phyloP scores from a whole-genome alignment of 495 filamentous ascomycete genomes.

The Antarctomyces pellizariae region DNA sequence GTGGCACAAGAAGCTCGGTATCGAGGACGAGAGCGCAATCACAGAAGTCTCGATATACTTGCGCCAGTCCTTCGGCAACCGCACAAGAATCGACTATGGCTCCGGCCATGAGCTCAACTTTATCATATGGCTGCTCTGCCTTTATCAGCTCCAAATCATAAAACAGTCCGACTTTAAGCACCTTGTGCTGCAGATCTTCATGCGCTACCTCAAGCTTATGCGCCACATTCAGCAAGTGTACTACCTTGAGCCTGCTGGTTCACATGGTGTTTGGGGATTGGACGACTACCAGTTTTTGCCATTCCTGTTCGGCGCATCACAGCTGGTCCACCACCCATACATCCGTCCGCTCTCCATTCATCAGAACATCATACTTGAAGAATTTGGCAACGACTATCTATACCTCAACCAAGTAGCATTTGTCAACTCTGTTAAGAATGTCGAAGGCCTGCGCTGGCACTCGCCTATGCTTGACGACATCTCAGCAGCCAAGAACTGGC shows the following conservation, averaged over 20 bases:
- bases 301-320: conserved; percentile 80
- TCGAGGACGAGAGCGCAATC: conserved; percentile 29
- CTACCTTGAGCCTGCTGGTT: conserved; percentile 86
- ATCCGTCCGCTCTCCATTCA: conserved; percentile 78
- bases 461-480: conserved; percentile 98
- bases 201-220: conserved; percentile 59
- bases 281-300: conserved; percentile 97
- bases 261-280: conserved; percentile 89
- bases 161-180: conserved; percentile 37
- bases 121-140: conserved; percentile 75
- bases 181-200: conserved; percentile 55
- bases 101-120: conserved; percentile 95
- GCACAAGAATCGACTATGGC: conserved; percentile 83
- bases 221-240: conserved; percentile 68
- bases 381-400: conserved; percentile 57
- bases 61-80: conserved; percentile 61
- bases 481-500: conserved; percentile 73
- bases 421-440: conserved; percentile 90
- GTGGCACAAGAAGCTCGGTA: conserved; percentile 34
- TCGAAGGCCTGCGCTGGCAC: conserved; percentile 89
- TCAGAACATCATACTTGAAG: conserved; percentile 62
- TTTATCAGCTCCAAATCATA: conserved; percentile 57
- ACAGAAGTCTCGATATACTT: conserved; percentile 62
- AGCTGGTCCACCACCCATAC: conserved; percentile 68
- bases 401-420: conserved; percentile 85